A percentile compares a stretch with the other conserved stretches of the same genome.
Conservation (phyloP, 768 basidiomycete species). For the Pleurotus platypus region DNA sequence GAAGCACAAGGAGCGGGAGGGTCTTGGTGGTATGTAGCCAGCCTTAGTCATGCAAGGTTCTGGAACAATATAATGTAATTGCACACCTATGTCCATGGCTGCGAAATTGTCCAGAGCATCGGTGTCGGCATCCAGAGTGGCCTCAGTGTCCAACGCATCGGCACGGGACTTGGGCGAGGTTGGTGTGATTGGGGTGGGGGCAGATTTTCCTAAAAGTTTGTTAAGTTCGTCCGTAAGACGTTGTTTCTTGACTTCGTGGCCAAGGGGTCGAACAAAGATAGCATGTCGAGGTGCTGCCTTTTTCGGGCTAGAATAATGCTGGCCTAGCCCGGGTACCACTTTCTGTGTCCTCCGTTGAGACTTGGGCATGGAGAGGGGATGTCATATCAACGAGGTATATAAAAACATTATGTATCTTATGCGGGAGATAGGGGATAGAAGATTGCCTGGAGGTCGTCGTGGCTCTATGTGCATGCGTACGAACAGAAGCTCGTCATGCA, state of each 20-base stretch:
- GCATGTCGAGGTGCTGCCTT: background rate
- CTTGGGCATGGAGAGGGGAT: background rate
- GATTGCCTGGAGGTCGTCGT: background rate
- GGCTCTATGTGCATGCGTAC: background rate
- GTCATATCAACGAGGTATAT: background rate
- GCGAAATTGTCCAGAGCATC: too few species aligned
- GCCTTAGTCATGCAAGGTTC: too few species aligned
- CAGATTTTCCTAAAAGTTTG: background rate
- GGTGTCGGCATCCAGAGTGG: too few species aligned
- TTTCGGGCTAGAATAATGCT: slow-evolving; percentile 6
- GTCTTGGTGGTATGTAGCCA: too few species aligned
- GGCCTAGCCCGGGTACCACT: background rate
- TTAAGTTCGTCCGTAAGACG: background rate
- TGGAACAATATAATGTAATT: too few species aligned
- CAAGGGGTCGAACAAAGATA: background rate
- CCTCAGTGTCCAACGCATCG: too few species aligned
- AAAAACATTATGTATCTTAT: background rate
- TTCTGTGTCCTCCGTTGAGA: background rate
- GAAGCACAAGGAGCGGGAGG: too few species aligned
- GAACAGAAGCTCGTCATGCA: background rate
- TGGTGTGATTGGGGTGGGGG: background rate
- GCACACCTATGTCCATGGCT: too few species aligned
- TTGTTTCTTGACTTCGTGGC: background rate
- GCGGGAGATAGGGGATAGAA: background rate
- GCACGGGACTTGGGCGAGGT: background rate